These are phyloP conservation scores for Pulveroboletus sp. DNA, from an alignment of 768 basidiomycete genomes.

Conservation along the genomic window DNA sequence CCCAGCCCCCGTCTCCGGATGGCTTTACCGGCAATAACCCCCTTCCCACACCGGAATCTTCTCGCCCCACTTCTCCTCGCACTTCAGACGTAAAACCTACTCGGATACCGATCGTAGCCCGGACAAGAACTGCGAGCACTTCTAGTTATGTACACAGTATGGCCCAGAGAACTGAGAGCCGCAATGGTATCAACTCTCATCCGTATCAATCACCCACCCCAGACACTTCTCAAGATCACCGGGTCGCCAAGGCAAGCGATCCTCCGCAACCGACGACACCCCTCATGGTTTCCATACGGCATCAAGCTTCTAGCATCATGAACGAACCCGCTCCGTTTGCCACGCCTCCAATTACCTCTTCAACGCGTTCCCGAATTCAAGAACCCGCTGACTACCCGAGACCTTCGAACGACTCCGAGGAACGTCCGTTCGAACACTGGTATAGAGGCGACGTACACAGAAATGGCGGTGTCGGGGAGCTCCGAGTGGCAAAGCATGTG, in stretches of 20 bases:
- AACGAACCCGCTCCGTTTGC: slow-evolving; percentile 64
- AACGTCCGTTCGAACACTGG: slow-evolving; percentile 85
- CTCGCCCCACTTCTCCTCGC: slow-evolving; percentile 43
- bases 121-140: slow-evolving; percentile 37
- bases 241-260: slow-evolving; percentile 26
- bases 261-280: slow-evolving; percentile 30
- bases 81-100: slow-evolving; percentile 39
- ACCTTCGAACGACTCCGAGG: slow-evolving; percentile 70
- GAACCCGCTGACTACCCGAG: slow-evolving; percentile 40
- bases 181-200: slow-evolving; percentile 26
- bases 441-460: slow-evolving; percentile 83
- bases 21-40: slow-evolving; percentile 24
- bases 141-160: slow-evolving; percentile 37
- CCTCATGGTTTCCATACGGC: slow-evolving; percentile 33
- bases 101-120: slow-evolving; percentile 45
- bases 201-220: slow-evolving; percentile 24
- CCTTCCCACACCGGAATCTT: slow-evolving; percentile 33
- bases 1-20: slow-evolving; percentile 43
- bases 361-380: slow-evolving; percentile 34
- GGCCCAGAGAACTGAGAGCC: slow-evolving; percentile 35
- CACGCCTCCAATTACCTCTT: slow-evolving; percentile 40
- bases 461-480: slow-evolving; percentile 85
- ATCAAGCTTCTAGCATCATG: slow-evolving; percentile 45
- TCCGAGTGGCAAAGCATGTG: slow-evolving; percentile 64
- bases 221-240: slow-evolving; percentile 29